Evolutionary conservation across 1,284 basidiomycete species (phyloP).

Genomic region (Cryptococcus neoformans): DNA sequence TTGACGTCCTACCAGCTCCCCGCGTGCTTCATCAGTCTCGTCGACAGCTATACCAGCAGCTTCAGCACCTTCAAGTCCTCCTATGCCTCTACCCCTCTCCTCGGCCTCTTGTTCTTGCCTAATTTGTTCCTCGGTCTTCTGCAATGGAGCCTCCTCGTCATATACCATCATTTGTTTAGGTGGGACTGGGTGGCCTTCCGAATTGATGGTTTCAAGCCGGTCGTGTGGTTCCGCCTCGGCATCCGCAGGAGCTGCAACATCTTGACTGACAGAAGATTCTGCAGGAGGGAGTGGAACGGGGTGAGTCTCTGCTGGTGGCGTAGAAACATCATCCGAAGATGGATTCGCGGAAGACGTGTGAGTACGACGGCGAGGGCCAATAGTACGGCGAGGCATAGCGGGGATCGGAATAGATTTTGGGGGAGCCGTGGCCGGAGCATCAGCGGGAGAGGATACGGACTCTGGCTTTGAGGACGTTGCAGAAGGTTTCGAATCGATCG

Average conservation of each 20-base stretch:
- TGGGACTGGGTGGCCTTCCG: constrained; percentile 27
- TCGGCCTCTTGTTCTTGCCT: constrained; percentile 26
- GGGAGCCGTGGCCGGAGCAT: constrained; percentile 7
- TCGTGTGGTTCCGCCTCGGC: constrained; percentile 7
- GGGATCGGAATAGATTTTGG: constrained; percentile 39
- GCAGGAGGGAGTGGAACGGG: background rate
- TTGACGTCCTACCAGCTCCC: background rate
- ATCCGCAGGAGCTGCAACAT: background rate
- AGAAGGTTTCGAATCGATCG: too few species aligned
- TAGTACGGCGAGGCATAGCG: constrained; percentile 39
- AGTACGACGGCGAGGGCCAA: constrained; percentile 31
- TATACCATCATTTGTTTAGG: constrained; percentile 43
- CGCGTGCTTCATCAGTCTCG: background rate
- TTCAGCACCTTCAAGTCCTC: constrained; percentile 38
- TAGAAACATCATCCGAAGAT: constrained; percentile 2
- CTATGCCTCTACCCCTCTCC: constrained; percentile 23
- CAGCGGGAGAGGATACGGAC: background rate
- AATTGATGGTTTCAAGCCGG: constrained; percentile 15
- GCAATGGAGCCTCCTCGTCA: constrained; percentile 33
- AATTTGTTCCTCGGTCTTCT: constrained; percentile 26
- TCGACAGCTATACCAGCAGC: constrained; percentile 44
- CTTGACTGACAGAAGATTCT: background rate
- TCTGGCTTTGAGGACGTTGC: too few species aligned
- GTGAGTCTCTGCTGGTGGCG: constrained; percentile 3
- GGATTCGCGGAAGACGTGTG: constrained; percentile 4